These are phyloP conservation scores for Ustilago tritici DNA, from an alignment of 1,284 basidiomycete species.

Conservation along the genomic window DNA sequence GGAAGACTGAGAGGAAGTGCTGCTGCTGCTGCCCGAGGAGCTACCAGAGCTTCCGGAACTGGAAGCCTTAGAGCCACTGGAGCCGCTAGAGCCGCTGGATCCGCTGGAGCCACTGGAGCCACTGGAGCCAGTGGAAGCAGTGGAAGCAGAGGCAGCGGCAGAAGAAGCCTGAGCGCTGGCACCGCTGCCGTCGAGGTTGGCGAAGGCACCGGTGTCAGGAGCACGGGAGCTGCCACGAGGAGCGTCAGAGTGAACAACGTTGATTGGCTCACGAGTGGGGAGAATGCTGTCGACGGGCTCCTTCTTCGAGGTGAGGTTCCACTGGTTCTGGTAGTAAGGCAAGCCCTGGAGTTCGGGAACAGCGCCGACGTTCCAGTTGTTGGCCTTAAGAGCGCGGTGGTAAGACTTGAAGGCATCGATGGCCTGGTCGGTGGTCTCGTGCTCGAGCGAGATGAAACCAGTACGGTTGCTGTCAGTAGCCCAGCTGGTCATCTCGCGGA, in stretches of 20 bases:
- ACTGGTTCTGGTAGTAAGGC: constrained; percentile 64
- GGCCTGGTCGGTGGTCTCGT: constrained; percentile 63
- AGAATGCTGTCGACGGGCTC: constrained; percentile 46
- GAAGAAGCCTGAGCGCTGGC: constrained; percentile 19
- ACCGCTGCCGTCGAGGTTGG: constrained; percentile 39
- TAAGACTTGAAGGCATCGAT: constrained; percentile 57
- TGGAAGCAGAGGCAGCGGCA: constrained; percentile 16
- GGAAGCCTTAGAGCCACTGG: constrained; percentile 1
- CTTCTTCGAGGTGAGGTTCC: constrained; percentile 44
- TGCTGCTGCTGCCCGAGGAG: constrained; percentile 6
- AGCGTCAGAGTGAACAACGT: constrained; percentile 50
- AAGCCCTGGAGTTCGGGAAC: constrained; percentile 55
- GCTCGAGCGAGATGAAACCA: constrained; percentile 62
- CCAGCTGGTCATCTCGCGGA: constrained; percentile 47
- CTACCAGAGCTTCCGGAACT: constrained; percentile 10
- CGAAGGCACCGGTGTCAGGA: constrained; percentile 45
- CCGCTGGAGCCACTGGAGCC: constrained; percentile 4
- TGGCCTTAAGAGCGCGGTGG: constrained; percentile 33
- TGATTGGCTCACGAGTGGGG: constrained; percentile 43
- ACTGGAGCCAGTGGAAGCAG: constrained; percentile 7
- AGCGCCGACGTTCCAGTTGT: constrained; percentile 51
- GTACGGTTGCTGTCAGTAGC: constrained; percentile 39
- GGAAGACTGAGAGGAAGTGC: constrained; percentile 10
- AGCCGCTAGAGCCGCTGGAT: neutral
- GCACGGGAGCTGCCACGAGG: constrained; percentile 31